These are phyloP conservation scores for Aspergillus kassunensis DNA, from an alignment of 495 filamentous ascomycete species.

Conservation along the genomic window DNA sequence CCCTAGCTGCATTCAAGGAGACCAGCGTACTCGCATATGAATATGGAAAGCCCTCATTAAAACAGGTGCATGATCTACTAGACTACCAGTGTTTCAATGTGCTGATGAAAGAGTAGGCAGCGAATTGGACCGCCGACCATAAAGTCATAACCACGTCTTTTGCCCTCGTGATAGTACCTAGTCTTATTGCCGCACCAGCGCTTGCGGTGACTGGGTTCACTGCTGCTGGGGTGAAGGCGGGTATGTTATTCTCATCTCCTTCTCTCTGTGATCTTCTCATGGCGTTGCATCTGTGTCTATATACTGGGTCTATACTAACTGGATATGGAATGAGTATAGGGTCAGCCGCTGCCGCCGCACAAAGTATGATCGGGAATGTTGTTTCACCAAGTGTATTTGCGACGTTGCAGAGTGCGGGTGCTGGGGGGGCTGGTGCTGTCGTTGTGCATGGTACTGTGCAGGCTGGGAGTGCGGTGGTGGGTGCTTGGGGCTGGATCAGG, in stretches of 20 bases:
- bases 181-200: background rate
- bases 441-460: slow-evolving; percentile 16
- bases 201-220: background rate
- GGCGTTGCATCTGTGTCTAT: background rate
- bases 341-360: slow-evolving; percentile 6
- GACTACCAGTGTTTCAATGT: too few species aligned
- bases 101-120: too few species aligned
- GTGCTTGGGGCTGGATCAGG: background rate
- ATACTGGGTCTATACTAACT: background rate
- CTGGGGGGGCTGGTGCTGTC: slow-evolving; percentile 16
- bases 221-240: background rate
- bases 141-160: too few species aligned
- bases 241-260: background rate
- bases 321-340: background rate
- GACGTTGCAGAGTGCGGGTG: slow-evolving; percentile 18
- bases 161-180: too few species aligned
- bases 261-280: background rate
- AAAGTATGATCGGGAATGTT: slow-evolving; percentile 17
- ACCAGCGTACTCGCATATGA: too few species aligned
- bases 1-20: too few species aligned
- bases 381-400: slow-evolving; percentile 14
- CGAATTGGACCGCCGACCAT: too few species aligned
- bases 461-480: slow-evolving; percentile 9
- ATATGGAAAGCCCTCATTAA: too few species aligned
- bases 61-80: too few species aligned